These are phyloP conservation scores for Phoma sp. DNA, from an alignment of 2,329 filamentous ascomycete species.

Conservation along the genomic window DNA sequence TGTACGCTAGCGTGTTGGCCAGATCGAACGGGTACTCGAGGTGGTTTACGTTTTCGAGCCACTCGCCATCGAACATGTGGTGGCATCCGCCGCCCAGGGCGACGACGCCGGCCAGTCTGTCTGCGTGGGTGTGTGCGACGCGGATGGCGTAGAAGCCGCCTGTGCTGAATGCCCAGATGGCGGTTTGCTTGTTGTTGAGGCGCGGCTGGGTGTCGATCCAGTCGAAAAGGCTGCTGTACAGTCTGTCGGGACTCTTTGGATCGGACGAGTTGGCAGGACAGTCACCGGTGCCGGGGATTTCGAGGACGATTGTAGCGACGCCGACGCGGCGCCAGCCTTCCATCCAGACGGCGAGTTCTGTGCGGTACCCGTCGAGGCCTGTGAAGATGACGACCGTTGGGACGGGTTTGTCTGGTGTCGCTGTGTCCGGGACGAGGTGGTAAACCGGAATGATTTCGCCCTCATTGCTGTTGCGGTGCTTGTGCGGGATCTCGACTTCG, in stretches of 20 bases:
- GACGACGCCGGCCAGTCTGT: slow-evolving; percentile 60
- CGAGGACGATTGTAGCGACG: slow-evolving; percentile 60
- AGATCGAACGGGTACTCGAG: slow-evolving; percentile 68
- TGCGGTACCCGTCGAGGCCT: slow-evolving; percentile 66
- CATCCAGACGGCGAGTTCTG: slow-evolving; percentile 62
- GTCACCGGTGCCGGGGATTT: slow-evolving; percentile 67
- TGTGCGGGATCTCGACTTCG: slow-evolving; percentile 69
- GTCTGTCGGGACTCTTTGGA: slow-evolving; percentile 59
- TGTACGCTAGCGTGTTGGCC: slow-evolving; percentile 59
- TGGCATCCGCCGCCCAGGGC: slow-evolving; percentile 62
- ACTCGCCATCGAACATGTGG: slow-evolving; percentile 64
- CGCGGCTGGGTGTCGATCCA: slow-evolving; percentile 59
- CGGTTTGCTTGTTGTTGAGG: slow-evolving; percentile 58
- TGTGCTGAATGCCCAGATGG: slow-evolving; percentile 65
- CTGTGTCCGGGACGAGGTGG: slow-evolving; percentile 64
- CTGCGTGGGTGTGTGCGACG: slow-evolving; percentile 63
- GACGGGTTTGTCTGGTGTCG: slow-evolving; percentile 52
- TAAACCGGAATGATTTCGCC: slow-evolving; percentile 68
- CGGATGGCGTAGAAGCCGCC: slow-evolving; percentile 67
- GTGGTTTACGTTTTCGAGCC: slow-evolving; percentile 63
- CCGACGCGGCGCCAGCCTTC: slow-evolving; percentile 59
- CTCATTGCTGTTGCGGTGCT: slow-evolving; percentile 59
- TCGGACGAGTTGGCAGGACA: slow-evolving; percentile 59
- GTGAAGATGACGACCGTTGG: slow-evolving; percentile 65
- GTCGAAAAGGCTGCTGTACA: slow-evolving; percentile 62